Conservation (phyloP, 2,329 filamentous ascomycete species). For the Pestalotiopsis fici region DNA sequence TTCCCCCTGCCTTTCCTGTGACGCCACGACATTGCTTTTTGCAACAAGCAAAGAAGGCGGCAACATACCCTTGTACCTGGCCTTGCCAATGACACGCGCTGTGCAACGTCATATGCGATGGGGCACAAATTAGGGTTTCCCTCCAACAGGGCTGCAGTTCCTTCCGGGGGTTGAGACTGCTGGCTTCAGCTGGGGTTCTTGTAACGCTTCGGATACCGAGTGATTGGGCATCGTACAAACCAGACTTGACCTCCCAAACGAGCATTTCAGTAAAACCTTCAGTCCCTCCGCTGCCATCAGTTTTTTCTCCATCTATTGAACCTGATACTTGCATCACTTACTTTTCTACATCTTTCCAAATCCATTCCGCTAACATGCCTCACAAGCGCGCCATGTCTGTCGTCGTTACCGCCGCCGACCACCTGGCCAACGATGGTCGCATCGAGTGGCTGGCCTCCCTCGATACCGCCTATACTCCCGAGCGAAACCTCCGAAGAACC, state of each 20-base stretch:
- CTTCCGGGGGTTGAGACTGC: neutral
- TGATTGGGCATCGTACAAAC: neutral
- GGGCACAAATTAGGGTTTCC: neutral
- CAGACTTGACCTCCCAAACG: neutral
- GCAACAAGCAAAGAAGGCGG: neutral
- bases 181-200: neutral
- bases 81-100: neutral
- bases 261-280: neutral
- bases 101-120: neutral
- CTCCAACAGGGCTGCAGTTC: neutral
- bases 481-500: slow-evolving; percentile 90
- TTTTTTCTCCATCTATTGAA: neutral
- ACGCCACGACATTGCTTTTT: neutral
- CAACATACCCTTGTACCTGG: neutral
- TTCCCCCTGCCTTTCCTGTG: neutral
- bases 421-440: slow-evolving; percentile 75
- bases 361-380: slow-evolving; percentile 6
- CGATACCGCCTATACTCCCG: slow-evolving; percentile 84
- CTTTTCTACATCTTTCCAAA: neutral
- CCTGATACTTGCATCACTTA: neutral
- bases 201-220: neutral
- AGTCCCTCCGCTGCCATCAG: neutral
- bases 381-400: slow-evolving; percentile 29
- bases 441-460: slow-evolving; percentile 70
- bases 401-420: slow-evolving; percentile 75